Evolutionary conservation across 352 stramenopile species (phyloP).

Genomic region (Halophytophthora polymorphica): DNA sequence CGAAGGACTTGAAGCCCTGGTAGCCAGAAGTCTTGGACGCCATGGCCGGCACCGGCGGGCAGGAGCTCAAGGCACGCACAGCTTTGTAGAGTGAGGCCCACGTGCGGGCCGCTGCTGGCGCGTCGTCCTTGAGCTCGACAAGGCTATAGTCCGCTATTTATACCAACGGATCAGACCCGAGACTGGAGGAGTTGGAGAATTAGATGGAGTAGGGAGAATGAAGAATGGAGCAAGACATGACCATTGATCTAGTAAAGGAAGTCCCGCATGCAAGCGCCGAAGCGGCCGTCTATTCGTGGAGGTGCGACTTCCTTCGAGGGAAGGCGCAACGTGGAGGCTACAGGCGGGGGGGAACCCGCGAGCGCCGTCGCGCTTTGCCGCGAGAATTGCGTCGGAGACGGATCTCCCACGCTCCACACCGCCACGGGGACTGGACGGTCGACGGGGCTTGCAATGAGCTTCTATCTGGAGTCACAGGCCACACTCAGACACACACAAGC

Average conservation of each 20-base stretch:
- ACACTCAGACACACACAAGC: too few species aligned
- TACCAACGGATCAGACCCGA: neutral
- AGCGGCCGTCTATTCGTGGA: constrained; percentile 28
- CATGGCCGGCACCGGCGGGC: constrained; percentile 15
- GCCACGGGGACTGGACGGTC: constrained; percentile 13
- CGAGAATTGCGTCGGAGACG: constrained; percentile 16
- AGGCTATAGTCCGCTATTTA: too few species aligned
- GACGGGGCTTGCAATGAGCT: constrained; percentile 20
- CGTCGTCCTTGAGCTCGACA: too few species aligned
- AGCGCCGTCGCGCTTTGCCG: constrained; percentile 17
- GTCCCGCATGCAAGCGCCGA: constrained; percentile 16
- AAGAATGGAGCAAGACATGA: constrained; percentile 12
- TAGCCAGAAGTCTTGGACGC: constrained; percentile 62
- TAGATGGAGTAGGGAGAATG: constrained; percentile 1
- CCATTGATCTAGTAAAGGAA: constrained; percentile 1
- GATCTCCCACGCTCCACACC: constrained; percentile 6
- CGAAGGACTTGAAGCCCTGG: constrained; percentile 78
- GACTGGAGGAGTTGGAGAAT: constrained; percentile 1
- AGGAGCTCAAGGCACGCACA: neutral
- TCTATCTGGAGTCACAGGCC: too few species aligned
- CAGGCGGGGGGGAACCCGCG: neutral
- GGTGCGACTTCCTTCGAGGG: constrained; percentile 30
- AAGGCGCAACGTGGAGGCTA: constrained; percentile 19
- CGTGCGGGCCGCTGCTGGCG: too few species aligned
- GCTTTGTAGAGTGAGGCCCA: constrained; percentile 8